Evolutionary conservation across 2,329 filamentous ascomycete genomes (phyloP).

Genomic region (Acephala macrosclerotiorum): DNA sequence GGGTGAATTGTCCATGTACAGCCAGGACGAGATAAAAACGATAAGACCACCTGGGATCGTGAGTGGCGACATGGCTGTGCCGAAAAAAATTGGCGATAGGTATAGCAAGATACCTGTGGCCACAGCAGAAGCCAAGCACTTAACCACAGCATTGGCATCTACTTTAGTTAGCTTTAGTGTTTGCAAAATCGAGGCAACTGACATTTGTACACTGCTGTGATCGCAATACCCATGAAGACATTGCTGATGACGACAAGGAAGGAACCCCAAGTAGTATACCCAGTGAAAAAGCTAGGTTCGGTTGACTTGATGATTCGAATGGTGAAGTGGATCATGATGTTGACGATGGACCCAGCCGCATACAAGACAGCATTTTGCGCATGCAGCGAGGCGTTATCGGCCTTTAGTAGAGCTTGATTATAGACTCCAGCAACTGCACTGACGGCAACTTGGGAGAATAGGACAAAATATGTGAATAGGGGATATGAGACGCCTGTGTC

Average conservation of each 20-base stretch:
- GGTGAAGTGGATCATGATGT: slow-evolving; percentile 42
- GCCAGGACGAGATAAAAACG: slow-evolving; percentile 44
- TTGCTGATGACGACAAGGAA: slow-evolving; percentile 46
- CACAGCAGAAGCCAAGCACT: slow-evolving; percentile 45
- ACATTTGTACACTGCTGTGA: slow-evolving; percentile 47
- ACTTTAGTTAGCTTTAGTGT: neutral
- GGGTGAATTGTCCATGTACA: slow-evolving; percentile 43
- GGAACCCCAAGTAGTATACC: slow-evolving; percentile 39
- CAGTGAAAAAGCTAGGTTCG: slow-evolving; percentile 38
- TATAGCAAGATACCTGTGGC: slow-evolving; percentile 45
- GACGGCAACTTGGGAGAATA: slow-evolving; percentile 45
- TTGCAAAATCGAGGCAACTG: slow-evolving; percentile 16
- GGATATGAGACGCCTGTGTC: slow-evolving; percentile 42
- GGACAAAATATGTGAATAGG: slow-evolving; percentile 42
- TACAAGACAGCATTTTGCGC: slow-evolving; percentile 46
- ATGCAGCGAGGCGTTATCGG: slow-evolving; percentile 44
- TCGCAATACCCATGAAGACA: slow-evolving; percentile 47
- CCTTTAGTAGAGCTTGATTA: slow-evolving; percentile 46
- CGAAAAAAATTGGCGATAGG: slow-evolving; percentile 43
- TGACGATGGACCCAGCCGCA: slow-evolving; percentile 41
- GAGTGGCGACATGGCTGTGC: slow-evolving; percentile 41
- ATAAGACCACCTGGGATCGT: slow-evolving; percentile 43
- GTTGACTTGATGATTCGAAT: slow-evolving; percentile 37
- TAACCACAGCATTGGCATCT: slow-evolving; percentile 47
- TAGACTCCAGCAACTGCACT: slow-evolving; percentile 46